These are phyloP conservation scores for Marchantia polymorpha DNA, from an alignment of 225 moss, liverwort and hornwort genomes.

Conservation along the genomic window DNA sequence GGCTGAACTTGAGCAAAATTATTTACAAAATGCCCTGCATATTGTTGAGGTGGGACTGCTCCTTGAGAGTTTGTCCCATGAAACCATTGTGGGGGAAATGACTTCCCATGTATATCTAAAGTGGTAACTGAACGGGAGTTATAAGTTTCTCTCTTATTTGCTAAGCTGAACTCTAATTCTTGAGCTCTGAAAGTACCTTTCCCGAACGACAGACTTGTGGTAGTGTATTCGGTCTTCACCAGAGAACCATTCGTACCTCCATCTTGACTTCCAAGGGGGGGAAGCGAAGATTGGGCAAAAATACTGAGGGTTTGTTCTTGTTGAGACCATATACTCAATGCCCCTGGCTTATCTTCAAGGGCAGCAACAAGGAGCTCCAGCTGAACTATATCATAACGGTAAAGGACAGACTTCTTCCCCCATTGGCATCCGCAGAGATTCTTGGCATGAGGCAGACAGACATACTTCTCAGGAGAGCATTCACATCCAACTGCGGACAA, in stretches of 20 bases:
- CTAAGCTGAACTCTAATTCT: constrained; percentile 21
- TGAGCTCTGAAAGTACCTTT: constrained; percentile 22
- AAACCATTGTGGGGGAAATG: constrained; percentile 12
- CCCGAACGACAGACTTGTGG: neutral
- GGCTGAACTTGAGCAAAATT: constrained; percentile 30
- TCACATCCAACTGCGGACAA: constrained; percentile 86
- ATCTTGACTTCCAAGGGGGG: constrained; percentile 3
- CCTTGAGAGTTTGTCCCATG: constrained; percentile 1
- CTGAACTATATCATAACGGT: constrained; percentile 63
- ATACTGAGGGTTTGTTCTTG: constrained; percentile 22
- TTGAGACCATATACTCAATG: constrained; percentile 58
- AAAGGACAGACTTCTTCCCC: constrained; percentile 70
- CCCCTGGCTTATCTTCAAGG: constrained; percentile 74
- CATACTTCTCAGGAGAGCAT: constrained; percentile 82
- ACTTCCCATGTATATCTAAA: constrained; percentile 14
- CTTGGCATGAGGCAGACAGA: constrained; percentile 75
- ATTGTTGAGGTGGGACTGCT: constrained; percentile 9
- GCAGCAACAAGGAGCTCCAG: constrained; percentile 75
- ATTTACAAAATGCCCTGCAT: constrained; percentile 29
- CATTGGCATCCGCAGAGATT: constrained; percentile 81
- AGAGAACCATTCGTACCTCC: neutral
- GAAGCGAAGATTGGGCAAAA: constrained; percentile 8
- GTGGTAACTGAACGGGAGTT: constrained; percentile 3
- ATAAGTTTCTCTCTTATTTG: neutral
- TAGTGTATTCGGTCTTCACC: constrained; percentile 27